Conservation (phyloP, 1,284 basidiomycete genomes). For the Filobasidium uniguttulatum region DNA sequence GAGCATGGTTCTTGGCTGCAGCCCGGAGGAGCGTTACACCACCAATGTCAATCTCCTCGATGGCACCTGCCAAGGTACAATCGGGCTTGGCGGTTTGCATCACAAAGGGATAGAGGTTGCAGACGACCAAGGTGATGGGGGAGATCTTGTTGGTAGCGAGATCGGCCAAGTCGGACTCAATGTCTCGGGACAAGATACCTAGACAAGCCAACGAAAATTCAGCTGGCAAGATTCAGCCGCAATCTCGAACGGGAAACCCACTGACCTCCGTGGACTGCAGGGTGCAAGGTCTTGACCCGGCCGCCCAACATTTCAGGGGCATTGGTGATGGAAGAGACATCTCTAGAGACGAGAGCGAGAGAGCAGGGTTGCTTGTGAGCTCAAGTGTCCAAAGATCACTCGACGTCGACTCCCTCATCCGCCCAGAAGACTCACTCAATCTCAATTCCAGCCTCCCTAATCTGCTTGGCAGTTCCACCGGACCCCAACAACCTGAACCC, state of each 20-base stretch:
- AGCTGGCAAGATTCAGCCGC: conserved; percentile 2
- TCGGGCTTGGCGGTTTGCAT: conserved; percentile 76
- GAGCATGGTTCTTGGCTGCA: conserved; percentile 95
- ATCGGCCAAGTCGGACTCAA: conserved; percentile 72
- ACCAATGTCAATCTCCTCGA: conserved; percentile 98
- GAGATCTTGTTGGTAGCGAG: conserved; percentile 66
- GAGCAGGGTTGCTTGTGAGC: not conserved
- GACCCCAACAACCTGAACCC: conserved; percentile 86
- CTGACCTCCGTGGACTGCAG: conserved; percentile 89
- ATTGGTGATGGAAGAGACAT: conserved; percentile 95
- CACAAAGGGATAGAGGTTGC: conserved; percentile 97
- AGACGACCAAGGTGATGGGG: conserved; percentile 87
- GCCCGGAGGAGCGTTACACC: conserved; percentile 96
- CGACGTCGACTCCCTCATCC: no score
- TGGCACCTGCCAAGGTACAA: conserved; percentile 79
- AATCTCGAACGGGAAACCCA: not conserved
- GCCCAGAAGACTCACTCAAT: conserved; percentile 63
- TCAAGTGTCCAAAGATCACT: no score
- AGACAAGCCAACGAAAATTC: not conserved
- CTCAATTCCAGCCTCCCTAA: conserved; percentile 80
- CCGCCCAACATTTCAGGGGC: conserved; percentile 99
- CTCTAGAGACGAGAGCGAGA: conserved; percentile 45
- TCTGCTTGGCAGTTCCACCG: conserved; percentile 94
- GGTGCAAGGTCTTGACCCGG: conserved; percentile 97
- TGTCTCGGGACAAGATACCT: conserved; percentile 82